Evolutionary conservation across 2,329 filamentous ascomycete species (phyloP).

Genomic region (Lachnellula hyalina): DNA sequence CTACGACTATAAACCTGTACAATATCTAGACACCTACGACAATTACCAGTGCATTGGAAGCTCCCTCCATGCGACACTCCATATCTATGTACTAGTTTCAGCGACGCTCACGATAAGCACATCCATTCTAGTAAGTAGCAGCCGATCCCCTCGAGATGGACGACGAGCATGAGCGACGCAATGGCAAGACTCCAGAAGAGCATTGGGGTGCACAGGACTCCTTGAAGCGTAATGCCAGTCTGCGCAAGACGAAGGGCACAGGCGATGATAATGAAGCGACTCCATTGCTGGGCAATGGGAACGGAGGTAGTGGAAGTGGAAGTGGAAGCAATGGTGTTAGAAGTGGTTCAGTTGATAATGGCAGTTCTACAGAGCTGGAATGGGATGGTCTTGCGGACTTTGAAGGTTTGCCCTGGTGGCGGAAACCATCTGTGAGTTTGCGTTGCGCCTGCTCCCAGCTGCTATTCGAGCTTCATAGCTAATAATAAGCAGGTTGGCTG

Average conservation of each 20-base stretch:
- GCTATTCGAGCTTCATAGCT: not conserved
- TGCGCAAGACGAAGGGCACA: constrained; percentile 4
- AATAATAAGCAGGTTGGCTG: constrained; percentile 64
- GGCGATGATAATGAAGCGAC: constrained; percentile 9
- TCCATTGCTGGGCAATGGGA: constrained; percentile 24
- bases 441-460: not conserved
- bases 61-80: not conserved
- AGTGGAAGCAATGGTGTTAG: not conserved
- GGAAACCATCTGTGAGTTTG: constrained; percentile 52
- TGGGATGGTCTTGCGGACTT: constrained; percentile 56
- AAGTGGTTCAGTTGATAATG: constrained; percentile 3
- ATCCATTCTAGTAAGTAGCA: not conserved
- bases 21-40: too few species aligned
- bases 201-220: constrained; percentile 24
- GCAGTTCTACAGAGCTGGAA: constrained; percentile 15
- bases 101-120: not conserved
- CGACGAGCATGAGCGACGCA: constrained; percentile 3
- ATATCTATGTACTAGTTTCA: not conserved
- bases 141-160: constrained; percentile 5
- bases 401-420: constrained; percentile 55
- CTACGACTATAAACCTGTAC: not conserved
- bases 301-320: constrained; percentile 3
- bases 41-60: too few species aligned
- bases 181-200: constrained; percentile 1
- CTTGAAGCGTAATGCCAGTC: constrained; percentile 18